phyloP scores from a whole-genome alignment of 169 alveolate species.

The Perkinsus marinus region DNA sequence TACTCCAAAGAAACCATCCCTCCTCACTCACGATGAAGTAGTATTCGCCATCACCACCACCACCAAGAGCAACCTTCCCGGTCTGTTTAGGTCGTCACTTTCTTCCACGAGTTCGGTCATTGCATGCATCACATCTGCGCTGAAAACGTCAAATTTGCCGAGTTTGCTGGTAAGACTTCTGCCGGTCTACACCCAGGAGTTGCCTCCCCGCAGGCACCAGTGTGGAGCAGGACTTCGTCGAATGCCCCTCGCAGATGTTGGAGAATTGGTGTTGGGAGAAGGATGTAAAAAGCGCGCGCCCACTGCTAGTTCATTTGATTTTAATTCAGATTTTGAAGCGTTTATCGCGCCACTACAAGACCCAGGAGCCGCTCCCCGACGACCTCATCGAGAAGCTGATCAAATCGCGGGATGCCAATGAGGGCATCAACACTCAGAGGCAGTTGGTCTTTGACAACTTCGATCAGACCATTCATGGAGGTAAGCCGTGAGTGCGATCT shows the following conservation, averaged over 20 bases:
- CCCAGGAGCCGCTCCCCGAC: background rate
- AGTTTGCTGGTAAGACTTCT: constrained; percentile 2
- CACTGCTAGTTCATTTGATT: too few relatives aligned
- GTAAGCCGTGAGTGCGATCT: background rate
- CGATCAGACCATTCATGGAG: constrained; percentile 5
- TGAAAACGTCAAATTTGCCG: constrained; percentile 3
- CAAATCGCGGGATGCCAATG: background rate
- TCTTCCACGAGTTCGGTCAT: constrained; percentile 22
- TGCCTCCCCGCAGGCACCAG: background rate
- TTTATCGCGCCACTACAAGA: background rate
- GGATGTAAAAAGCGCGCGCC: background rate
- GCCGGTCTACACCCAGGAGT: background rate
- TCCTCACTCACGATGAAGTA: constrained; percentile 10
- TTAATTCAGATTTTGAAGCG: background rate
- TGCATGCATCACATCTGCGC: constrained; percentile 18
- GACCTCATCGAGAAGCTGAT: background rate
- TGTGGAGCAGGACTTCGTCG: constrained; percentile 12
- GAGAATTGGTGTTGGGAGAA: constrained; percentile 10
- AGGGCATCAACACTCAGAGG: constrained; percentile 1
- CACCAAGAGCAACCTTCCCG: background rate
- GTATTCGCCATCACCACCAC: background rate
- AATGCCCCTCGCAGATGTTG: constrained; percentile 14
- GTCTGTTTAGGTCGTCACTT: constrained; percentile 1
- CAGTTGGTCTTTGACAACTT: background rate
- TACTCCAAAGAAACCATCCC: too few relatives aligned